Evolutionary conservation across 805 yeast genomes (phyloP).

Genomic region (Saturnispora silvae): DNA sequence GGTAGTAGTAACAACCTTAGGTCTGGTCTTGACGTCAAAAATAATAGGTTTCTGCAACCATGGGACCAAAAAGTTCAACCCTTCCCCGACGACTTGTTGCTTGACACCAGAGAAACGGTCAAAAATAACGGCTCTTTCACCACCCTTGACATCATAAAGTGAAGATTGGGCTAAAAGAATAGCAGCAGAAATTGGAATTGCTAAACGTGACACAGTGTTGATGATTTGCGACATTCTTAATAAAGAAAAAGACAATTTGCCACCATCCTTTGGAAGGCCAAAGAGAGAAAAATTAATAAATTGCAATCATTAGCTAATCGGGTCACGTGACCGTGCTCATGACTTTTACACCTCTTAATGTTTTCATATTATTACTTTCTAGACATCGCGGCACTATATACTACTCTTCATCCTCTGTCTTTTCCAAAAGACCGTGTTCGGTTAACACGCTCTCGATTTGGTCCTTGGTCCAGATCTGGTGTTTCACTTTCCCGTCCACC

Average conservation of each 20-base stretch:
- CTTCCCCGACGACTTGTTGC: conserved; percentile 85
- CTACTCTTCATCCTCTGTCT: conserved; percentile 39
- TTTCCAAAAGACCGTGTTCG: conserved; percentile 45
- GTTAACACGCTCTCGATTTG: conserved; percentile 69
- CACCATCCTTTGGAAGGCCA: too few relatives aligned
- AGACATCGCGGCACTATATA: too few relatives aligned
- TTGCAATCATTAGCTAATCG: neutral
- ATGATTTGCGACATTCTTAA: conserved; percentile 30
- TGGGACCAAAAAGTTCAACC: conserved; percentile 90
- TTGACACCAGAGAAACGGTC: conserved; percentile 87
- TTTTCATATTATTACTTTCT: too few relatives aligned
- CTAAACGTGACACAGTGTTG: conserved; percentile 37
- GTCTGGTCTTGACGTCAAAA: conserved; percentile 91
- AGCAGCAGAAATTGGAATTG: conserved; percentile 62
- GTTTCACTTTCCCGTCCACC: conserved; percentile 41
- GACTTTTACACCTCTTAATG: too few relatives aligned
- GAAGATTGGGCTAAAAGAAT: conserved; percentile 69
- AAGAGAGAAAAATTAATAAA: neutral
- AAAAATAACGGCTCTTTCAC: conserved; percentile 89
- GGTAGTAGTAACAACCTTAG: conserved; percentile 84
- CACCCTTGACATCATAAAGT: conserved; percentile 92
- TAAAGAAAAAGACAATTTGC: neutral
- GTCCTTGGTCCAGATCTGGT: conserved; percentile 68
- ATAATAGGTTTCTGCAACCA: conserved; percentile 91
- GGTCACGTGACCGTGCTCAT: too few relatives aligned